Base-by-base conservation (phyloP, 371 early-diverging fungal species). In the Rhizopus sp. region DNA sequence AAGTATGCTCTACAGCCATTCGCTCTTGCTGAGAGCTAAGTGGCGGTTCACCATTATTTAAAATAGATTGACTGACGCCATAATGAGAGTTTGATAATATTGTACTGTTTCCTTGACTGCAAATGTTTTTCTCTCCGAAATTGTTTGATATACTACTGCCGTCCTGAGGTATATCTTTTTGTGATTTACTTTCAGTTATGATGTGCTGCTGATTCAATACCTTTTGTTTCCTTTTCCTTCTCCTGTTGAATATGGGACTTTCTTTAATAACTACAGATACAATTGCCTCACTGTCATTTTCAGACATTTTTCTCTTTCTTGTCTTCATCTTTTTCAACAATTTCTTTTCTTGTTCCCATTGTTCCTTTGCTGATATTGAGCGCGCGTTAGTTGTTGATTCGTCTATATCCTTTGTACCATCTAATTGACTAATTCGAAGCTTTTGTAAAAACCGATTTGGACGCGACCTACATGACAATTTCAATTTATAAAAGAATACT, bases 341-440 rank as follows among this genome's bases (percentile, higher is more conserved):
- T 31, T 40, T 55, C 34, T 30, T 45, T 31, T 59, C 56, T 31
- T 50, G 32, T 30, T 63, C 59, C 53, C 62, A 55, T 33, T 45
- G 42, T 41, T 41, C 50, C 30, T 17, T 50, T 30, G 55, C 38
- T 17, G 62, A 33, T 35, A 15, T 34, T 16, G 37, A 5, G 12
- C 17, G 37, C 16, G 39, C 46, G 23, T 55, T 38, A 4, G 7
- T 15, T 10, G 7, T n/a, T 0, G 4, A 35, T n/a, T 44, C 55
- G 30, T 49, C 13, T 9, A 7, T 32, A 57, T 83, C 86, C 8
- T 51, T 62, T 8, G 74, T 69, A 3, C 86, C 85, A 52, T 87
- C 84, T 8, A 70, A 46, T 60, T 88, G 88, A 0, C 84, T 76
- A 7, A 63, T 53, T 4, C 17, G 17, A 3, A 13, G 10, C n/a